phyloP scores from a whole-genome alignment of 2,329 filamentous ascomycete species.

The Diaporthe ampelina region DNA sequence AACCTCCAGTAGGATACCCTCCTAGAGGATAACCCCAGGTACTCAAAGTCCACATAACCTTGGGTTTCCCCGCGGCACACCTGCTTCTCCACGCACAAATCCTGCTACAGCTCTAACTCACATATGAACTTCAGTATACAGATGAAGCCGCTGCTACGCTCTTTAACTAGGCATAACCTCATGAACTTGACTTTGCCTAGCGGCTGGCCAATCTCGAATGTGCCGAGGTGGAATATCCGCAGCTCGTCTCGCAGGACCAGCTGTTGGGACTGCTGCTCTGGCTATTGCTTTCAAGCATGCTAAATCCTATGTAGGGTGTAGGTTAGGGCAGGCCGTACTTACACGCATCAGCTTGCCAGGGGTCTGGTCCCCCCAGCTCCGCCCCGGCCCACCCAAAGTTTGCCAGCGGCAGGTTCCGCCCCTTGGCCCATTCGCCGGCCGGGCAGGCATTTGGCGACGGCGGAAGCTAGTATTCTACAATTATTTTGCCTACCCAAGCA shows the following conservation, averaged over 20 bases:
- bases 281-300: too few relatives aligned
- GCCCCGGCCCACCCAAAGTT: slow-evolving; percentile 34
- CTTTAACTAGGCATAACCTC: too few relatives aligned
- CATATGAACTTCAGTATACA: too few relatives aligned
- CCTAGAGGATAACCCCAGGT: too few relatives aligned
- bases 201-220: slow-evolving; percentile 80
- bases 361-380: neutral
- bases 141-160: too few relatives aligned
- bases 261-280: slow-evolving; percentile 70
- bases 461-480: slow-evolving; percentile 1
- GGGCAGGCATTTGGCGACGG: slow-evolving; percentile 4
- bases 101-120: too few relatives aligned
- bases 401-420: slow-evolving; percentile 35
- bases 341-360: neutral
- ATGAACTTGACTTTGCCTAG: too few relatives aligned
- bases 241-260: slow-evolving; percentile 57
- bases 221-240: slow-evolving; percentile 86
- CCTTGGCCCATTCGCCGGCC: neutral
- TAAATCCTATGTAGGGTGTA: too few relatives aligned
- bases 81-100: too few relatives aligned
- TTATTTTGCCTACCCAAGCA: neutral
- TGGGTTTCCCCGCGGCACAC: too few relatives aligned
- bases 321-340: too few relatives aligned
- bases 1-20: too few relatives aligned
- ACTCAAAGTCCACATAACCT: neutral